These are phyloP conservation scores for Beauveria australis DNA, from an alignment of 2,329 filamentous ascomycete species.

Conservation along the genomic window DNA sequence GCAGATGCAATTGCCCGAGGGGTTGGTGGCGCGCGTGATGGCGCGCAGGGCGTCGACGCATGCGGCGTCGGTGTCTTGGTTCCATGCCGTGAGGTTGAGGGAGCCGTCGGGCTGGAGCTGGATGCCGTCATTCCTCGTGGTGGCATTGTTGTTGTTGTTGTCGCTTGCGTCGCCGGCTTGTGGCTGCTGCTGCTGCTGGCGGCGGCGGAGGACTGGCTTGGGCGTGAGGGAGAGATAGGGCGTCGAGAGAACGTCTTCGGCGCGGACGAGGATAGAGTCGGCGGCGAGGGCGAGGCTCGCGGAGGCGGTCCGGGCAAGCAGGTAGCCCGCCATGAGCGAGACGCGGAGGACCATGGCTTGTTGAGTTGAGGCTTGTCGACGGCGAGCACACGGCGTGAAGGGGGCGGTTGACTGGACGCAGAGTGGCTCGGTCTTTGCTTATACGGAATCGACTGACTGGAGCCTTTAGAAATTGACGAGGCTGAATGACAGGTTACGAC, in stretches of 20 bases:
- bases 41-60: slow-evolving; percentile 49
- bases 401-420: no score
- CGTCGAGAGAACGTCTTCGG: slow-evolving; percentile 6
- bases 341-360: background rate
- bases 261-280: background rate
- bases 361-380: background rate
- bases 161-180: background rate
- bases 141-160: background rate
- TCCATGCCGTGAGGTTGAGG: slow-evolving; percentile 50
- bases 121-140: slow-evolving; percentile 17
- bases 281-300: background rate
- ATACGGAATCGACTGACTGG: background rate
- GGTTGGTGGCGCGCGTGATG: slow-evolving; percentile 56
- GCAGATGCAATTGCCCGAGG: slow-evolving; percentile 70
- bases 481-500: no score
- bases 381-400: background rate
- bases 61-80: slow-evolving; percentile 44
- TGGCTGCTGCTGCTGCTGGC: background rate
- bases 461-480: background rate
- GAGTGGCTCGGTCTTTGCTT: no score
- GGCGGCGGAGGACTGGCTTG: background rate
- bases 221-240: slow-evolving; percentile 4
- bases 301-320: background rate
- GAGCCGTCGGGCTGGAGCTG: slow-evolving; percentile 33
- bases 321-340: background rate